Conservation (phyloP, 129 eudicot genomes). For the Apium graveolens region DNA sequence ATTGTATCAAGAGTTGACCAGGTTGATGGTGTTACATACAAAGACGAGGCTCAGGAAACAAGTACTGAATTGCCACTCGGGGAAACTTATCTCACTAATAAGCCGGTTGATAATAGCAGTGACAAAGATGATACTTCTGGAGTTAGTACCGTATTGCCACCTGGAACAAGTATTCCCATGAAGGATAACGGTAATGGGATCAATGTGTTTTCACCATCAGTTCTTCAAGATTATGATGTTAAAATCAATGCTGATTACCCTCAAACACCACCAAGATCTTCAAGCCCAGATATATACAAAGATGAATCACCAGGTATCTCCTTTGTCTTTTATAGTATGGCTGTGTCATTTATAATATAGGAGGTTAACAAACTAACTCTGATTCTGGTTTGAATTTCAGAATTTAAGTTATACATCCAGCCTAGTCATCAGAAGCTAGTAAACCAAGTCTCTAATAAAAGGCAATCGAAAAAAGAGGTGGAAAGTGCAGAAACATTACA, state of each 20-base stretch:
- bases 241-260: conserved; percentile 15
- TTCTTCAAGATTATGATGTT: conserved; percentile 23
- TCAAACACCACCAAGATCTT: conserved; percentile 43
- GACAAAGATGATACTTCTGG: not conserved
- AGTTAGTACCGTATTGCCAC: not conserved
- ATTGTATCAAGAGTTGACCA: conserved; percentile 10
- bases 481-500: conserved; percentile 37
- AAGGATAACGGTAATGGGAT: conserved; percentile 10
- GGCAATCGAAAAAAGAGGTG: conserved; percentile 33
- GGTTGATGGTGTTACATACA: conserved; percentile 7
- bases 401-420: conserved; percentile 34
- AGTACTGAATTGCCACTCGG: conserved; percentile 17
- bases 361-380: conserved; percentile 6
- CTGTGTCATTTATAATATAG: not conserved
- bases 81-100: not conserved
- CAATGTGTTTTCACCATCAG: conserved; percentile 14
- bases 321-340: not conserved
- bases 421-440: conserved; percentile 23
- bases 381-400: conserved; percentile 23
- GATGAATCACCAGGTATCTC: conserved; percentile 52
- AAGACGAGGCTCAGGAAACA: conserved; percentile 7
- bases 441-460: conserved; percentile 41
- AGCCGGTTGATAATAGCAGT: not conserved
- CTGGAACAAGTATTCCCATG: conserved; percentile 10
- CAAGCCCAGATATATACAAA: conserved; percentile 58